Base-by-base conservation (phyloP, 2,329 filamentous ascomycete species). In the Epichloe baconii region DNA sequence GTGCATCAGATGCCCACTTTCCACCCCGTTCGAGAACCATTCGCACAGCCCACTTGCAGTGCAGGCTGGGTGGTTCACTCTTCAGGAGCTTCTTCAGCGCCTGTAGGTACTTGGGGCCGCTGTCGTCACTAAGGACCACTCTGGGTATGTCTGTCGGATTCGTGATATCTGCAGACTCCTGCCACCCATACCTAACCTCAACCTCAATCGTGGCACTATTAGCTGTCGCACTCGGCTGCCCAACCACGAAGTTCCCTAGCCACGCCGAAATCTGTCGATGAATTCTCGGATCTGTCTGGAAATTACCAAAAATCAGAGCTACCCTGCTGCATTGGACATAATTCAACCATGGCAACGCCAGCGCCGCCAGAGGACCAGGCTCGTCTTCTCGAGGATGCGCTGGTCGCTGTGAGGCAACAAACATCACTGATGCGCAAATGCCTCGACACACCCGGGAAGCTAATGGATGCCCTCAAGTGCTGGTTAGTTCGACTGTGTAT, bases 381-480 rank as follows among this genome's bases (percentile, higher is more conserved):
- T 63, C 86, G 90, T 64, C 81, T 98, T 74, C 84, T 98, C 61
- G 93, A 98, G 74, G 93, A 98, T 84, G 93, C 94, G 64, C 76
- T 97, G 70, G 82, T 86, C 55, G 91, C 95, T 49, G 94, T 98
- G 71, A 88, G 91, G 72, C 91, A 97, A 73, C 94, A 98, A 79
- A 93, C 91, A 53, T 82, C 83, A 64, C 79, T 95, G 67, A 98
- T 98, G 93, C 89, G 91, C 73, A 91, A 94, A 75, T 97, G 90
- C 64, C 79, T 98, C 55, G 94, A 98, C 67, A 94, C 88, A 10
- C 90, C 93, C 6, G 91, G 93, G 57, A 98, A 98, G 79, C 83
- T 98, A 58, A 98, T 98, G 93, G 93, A 98, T 76, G 93, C 93
- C 62, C 80, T 98, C 63, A 98, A 98, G 74, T 97, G 91, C 86